Base-by-base conservation (phyloP, 192 early-diverging fungal genomes). In the Podila epicladia region DNA sequence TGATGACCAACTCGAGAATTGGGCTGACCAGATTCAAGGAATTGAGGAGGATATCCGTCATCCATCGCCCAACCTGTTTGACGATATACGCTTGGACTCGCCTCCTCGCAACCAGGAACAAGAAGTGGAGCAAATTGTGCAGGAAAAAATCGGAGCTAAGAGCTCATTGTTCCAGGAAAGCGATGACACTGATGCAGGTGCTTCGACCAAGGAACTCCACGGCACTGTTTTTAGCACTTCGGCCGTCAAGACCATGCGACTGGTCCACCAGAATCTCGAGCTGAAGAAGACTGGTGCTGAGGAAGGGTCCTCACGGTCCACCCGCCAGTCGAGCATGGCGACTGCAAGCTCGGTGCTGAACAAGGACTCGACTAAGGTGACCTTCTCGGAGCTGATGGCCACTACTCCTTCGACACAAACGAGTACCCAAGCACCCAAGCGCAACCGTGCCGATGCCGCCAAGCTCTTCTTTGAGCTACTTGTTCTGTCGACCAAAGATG, bases 391-490 rank as follows among this genome's bases (percentile, higher is more conserved):
- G 26, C 24, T 73, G 48, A 67, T 75, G 75, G 73, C 28, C 9
- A 53, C 31, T 12, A 31, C 37, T 29, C 49, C 41, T 35, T 55
- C 60, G 38, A 57, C 17, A 55, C 35, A 37, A 37, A 11, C 53
- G n/a, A 55, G n/a, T 22, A 49, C 51, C 64, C n/a, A 64, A 26
- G 26, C 28, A 22, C 53, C 65, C 24, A 84, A 86, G 48, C 84
- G 82, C 17, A 89, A 86, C 37, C 87, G 92, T 29, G 71, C 85
- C 12, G 94, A 93, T 62, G 94, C 94, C 17, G 95, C 92, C 33
- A 89, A 90, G 60, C 75, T 96, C 57, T 99, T 99, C 82, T 98
- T 96, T 83, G 98, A 99, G 78, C 70, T 98, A 28, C 84, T 99
- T 37, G 93, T 98, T 6, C 84, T 99, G 48, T 92, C 94, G 67